phyloP scores from a whole-genome alignment of 345 rosid species.

The Geranium brycei region DNA sequence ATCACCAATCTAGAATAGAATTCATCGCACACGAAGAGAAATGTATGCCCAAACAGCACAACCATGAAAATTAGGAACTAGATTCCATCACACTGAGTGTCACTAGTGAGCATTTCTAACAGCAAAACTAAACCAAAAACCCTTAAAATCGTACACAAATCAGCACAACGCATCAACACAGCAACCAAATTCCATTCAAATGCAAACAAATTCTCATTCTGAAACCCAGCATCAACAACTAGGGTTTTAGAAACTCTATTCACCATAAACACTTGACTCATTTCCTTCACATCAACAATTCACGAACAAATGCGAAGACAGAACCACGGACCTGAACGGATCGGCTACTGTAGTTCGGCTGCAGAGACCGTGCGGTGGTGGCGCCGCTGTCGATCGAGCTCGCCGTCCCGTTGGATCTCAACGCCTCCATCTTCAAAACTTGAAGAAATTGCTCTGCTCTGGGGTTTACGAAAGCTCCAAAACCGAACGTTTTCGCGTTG shows the following conservation, averaged over 20 bases:
- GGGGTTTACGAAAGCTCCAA: neutral
- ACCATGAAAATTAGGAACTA: neutral
- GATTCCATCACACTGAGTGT: neutral
- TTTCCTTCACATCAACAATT: neutral
- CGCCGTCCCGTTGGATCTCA: conserved; percentile 22
- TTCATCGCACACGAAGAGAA: neutral
- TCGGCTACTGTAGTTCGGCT: conserved; percentile 27
- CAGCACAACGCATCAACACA: neutral
- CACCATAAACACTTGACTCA: neutral
- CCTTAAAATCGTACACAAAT: neutral
- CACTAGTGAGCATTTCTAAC: neutral
- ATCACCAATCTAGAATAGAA: neutral
- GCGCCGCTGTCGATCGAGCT: conserved; percentile 12
- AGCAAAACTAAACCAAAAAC: neutral
- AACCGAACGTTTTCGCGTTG: neutral
- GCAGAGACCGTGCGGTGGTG: conserved; percentile 18
- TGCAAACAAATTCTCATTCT: neutral
- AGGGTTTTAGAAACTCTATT: conserved; percentile 7
- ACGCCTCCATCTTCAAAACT: conserved; percentile 9
- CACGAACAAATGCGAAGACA: neutral
- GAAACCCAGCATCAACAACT: conserved; percentile 12
- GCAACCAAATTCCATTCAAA: neutral
- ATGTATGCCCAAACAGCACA: neutral
- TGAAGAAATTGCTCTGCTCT: neutral
- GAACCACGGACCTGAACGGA: conserved; percentile 32